Base-by-base conservation (phyloP, 495 filamentous ascomycete genomes). In the Astrocystis sublimbata region DNA sequence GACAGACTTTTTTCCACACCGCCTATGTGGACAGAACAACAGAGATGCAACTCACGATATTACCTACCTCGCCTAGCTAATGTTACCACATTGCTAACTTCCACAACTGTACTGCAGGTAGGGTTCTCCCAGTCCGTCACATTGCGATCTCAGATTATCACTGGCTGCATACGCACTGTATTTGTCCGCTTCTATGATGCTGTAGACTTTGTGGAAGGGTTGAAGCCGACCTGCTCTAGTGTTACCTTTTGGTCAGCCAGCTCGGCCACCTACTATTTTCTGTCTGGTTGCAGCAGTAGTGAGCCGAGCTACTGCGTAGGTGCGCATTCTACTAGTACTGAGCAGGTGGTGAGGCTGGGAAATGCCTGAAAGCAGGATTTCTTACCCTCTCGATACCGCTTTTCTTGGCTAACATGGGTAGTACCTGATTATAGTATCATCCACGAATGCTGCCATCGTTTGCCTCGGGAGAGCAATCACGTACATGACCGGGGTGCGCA, bases 301-400 rank as follows among this genome's bases (percentile, higher is more conserved):
- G 31, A 12, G 47, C 15, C 47, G 13, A 35, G 28, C 49, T 52
- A 36, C 33, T 13, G 6, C 6, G 33, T 36, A 35, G 49, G 19
- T 54, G 30, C 33, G 51, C 6, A 38, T 36, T 36, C 31, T 53
- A 30, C 28, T 26, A 28, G n/a, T n/a, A n/a, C n/a, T 28, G 24
- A 13, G 17, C 10, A 49, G 46, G 3, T 9, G 19, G 28, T 45
- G 53, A 57, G 53, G 53, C 53, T 57, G 54, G 54, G 54, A 45
- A 42, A 43, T n/a, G 54, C 45, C 45, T 57, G 43, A 57, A 57
- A 45, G 54, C 54, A 57, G 54, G 54, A 57, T 57, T 57, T 45
- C 54, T 57, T 57, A 57, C 54, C 45, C 54, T 57, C 40, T 57
- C 45, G 54, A 57, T 23, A 57, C 54, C 40, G 45, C 38, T 40